Base-by-base conservation (phyloP, 2,329 filamentous ascomycete species). In the Parascedosporium putredinis region DNA sequence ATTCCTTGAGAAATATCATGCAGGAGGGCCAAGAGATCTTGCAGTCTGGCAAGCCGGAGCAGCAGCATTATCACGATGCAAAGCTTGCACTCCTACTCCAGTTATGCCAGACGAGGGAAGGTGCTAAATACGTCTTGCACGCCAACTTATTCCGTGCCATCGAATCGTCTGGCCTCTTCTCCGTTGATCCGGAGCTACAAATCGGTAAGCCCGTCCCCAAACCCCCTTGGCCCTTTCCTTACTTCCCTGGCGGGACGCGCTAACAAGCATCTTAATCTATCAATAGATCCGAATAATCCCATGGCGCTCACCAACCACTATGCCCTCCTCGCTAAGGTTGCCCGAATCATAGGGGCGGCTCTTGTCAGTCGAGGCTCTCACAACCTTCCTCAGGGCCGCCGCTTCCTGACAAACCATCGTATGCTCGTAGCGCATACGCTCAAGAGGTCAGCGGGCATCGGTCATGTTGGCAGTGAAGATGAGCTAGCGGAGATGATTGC, bases 121-220 rank as follows among this genome's bases (percentile, higher is more conserved):
- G 93, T 24, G 90, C 93, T 44, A 84, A 84, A 51, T 81, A 88
- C 55, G 81, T 96, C n/a, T 74, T 97, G 38, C 89, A 94, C 59
- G 86, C 88, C 7, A 91, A 91, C 54, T 75, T 98, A 4, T 91
- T 98, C 70, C 78, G 83, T 42, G 78, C 87, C 0, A 71, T 97
- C 24, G 84, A 86, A 54, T 79, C 84, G 50, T 95, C 89, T 1
- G 80, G 82, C n/a, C 75, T 97, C 20, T 98, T 97, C 64, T 74
- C 82, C 7, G 86, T 86, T 10, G 93, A 98, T 63, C 93, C 93
- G 1, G 93, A 98, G 64, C 81, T 98, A 50, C 89, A 94, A 53
- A 81, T 90, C 67, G 44, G 49, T 51, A 27, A 9, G 10, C 14
- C 24, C 61, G 23, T n/a, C 47, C n/a, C 23, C 44, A 25, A 6